phyloP scores from a whole-genome alignment of 106 monocot genomes.

The Phalaenopsis equestris region DNA sequence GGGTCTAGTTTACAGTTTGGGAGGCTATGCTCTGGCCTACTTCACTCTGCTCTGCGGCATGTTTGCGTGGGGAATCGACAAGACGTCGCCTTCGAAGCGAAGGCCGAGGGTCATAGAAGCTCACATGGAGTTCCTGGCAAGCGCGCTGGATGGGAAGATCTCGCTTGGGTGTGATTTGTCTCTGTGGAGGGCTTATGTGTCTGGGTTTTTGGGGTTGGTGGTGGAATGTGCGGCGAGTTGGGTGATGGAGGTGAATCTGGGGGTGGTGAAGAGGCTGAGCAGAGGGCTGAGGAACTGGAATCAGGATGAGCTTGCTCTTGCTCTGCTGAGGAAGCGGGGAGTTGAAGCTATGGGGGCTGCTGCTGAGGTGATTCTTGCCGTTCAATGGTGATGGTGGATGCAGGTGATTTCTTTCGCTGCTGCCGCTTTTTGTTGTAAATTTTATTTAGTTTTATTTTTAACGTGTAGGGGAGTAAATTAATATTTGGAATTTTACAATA shows the following conservation, averaged over 20 bases:
- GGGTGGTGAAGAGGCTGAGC: constrained; percentile 51
- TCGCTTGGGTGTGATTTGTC: constrained; percentile 61
- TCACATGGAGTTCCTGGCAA: constrained; percentile 76
- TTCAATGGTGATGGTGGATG: not conserved
- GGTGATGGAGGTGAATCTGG: constrained; percentile 52
- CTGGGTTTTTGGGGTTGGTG: constrained; percentile 60
- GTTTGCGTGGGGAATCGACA: constrained; percentile 80
- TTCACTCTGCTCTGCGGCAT: constrained; percentile 62
- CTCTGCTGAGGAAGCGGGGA: constrained; percentile 50
- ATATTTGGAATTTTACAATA: too few relatives aligned
- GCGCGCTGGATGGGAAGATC: constrained; percentile 70
- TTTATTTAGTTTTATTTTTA: not conserved
- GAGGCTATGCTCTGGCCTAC: constrained; percentile 67
- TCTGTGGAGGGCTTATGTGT: constrained; percentile 68
- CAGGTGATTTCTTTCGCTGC: not conserved
- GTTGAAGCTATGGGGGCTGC: constrained; percentile 55
- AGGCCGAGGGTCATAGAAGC: constrained; percentile 42
- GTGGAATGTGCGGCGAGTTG: constrained; percentile 74
- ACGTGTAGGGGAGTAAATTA: too few relatives aligned
- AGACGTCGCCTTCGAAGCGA: constrained; percentile 30
- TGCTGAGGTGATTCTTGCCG: constrained; percentile 48
- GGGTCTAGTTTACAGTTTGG: constrained; percentile 32
- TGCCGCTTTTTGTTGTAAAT: not conserved
- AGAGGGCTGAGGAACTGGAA: constrained; percentile 47
- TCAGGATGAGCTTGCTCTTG: constrained; percentile 70